Evolutionary conservation across 768 basidiomycete species (phyloP), one percentile per base, ranked within the genome.

Genomic region (Russula sp.): DNA sequence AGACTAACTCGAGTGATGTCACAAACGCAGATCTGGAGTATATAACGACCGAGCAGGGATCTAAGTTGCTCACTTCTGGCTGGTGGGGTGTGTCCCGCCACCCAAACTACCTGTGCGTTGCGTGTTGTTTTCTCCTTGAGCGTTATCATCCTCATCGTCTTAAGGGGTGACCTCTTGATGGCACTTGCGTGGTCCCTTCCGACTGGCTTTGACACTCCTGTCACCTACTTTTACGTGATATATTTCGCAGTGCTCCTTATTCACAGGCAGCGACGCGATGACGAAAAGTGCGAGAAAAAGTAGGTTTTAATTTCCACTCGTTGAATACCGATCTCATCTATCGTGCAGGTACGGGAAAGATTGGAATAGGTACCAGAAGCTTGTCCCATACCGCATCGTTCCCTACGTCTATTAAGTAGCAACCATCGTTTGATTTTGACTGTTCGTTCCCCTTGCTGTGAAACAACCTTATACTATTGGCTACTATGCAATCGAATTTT

Each of bases 71-170:
- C 32, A 96, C 86, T 34, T 91, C 90, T 5, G 97, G 97, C 7
- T 98, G 97, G 97, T 99, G 97, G 97, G 96, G 95, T 9, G 74
- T 81, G 53, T 95, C 90, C 0, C 82, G 91, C 43, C 97, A 99
- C 73, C 97, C 97, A 1, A 94, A 95, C 68, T 95, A 95, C 73
- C 70, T 92, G 88, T 88, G 65, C 58, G 83, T 74, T 51, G 35
- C 14, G 2, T 11, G 29, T 36, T 5, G 38, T 46, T 29, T 29
- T 29, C 56, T 25, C 14, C 38, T 42, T 56, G 25, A 52, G 25
- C 45, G 34, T n/a, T 22, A 8, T 43, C 14, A 20, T 51, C 51
- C 55, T 16, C n/a, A 36, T 49, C 20, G 35, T 43, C 9, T 39
- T 29, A 64, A 91, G 90, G 47, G 90, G 90, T 22, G 93, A 95